These are phyloP conservation scores for Podila epigama DNA, from an alignment of 192 early-diverging fungal species.

Conservation along the genomic window DNA sequence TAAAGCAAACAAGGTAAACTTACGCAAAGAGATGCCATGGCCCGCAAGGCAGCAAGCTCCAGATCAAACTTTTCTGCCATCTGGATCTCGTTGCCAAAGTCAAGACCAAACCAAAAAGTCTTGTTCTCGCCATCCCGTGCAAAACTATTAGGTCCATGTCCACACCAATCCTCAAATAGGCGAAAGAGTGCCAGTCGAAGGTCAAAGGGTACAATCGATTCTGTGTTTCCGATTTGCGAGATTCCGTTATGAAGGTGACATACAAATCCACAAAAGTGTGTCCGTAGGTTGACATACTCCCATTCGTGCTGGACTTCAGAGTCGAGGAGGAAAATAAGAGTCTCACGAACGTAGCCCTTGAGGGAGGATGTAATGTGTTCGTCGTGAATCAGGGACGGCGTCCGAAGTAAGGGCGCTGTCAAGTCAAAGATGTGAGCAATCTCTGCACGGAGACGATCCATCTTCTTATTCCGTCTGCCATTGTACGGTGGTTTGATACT, in stretches of 20 bases:
- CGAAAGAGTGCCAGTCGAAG: slow-evolving; percentile 78
- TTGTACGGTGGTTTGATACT: slow-evolving; percentile 58
- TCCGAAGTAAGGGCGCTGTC: slow-evolving; percentile 70
- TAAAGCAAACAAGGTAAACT: slow-evolving; percentile 3
- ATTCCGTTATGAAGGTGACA: slow-evolving; percentile 85
- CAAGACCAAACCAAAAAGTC: slow-evolving; percentile 74
- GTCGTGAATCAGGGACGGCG: slow-evolving; percentile 64
- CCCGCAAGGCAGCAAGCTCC: slow-evolving; percentile 80
- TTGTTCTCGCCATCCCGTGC: slow-evolving; percentile 64
- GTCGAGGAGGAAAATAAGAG: slow-evolving; percentile 78
- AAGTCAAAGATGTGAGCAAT: slow-evolving; percentile 76
- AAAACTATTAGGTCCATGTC: slow-evolving; percentile 70
- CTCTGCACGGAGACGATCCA: slow-evolving; percentile 75
- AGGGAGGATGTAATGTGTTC: slow-evolving; percentile 69
- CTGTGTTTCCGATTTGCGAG: slow-evolving; percentile 46
- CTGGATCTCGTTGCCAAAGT: slow-evolving; percentile 62
- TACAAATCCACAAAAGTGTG: slow-evolving; percentile 89
- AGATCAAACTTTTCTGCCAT: slow-evolving; percentile 85
- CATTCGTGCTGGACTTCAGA: slow-evolving; percentile 79
- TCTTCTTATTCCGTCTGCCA: slow-evolving; percentile 64
- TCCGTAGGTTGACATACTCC: slow-evolving; percentile 88
- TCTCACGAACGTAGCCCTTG: slow-evolving; percentile 81
- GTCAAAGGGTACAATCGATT: slow-evolving; percentile 77
- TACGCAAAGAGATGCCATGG: slow-evolving; percentile 89
- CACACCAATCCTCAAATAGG: slow-evolving; percentile 94